phyloP scores from a whole-genome alignment of 208 protist genomes.

The Leishmania braziliensis region DNA sequence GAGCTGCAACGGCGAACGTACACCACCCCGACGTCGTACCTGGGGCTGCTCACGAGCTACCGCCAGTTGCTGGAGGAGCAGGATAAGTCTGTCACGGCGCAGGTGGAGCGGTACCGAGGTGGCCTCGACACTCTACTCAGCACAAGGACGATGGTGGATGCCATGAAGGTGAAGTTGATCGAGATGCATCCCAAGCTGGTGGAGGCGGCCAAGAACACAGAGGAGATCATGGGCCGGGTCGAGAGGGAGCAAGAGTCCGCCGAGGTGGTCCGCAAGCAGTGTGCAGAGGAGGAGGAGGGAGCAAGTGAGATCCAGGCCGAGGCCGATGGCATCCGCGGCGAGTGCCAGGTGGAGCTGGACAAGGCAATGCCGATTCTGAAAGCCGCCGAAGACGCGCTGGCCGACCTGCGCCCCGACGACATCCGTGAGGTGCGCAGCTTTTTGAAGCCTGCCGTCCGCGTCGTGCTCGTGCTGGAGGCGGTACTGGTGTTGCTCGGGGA shows the following conservation, averaged over 20 bases:
- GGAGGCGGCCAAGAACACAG: constrained; percentile 92
- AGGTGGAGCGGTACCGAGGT: constrained; percentile 88
- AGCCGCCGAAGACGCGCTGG: constrained; percentile 91
- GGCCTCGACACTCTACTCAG: constrained; percentile 93
- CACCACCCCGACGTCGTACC: constrained; percentile 97
- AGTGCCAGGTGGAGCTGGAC: constrained; percentile 94
- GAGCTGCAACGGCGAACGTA: constrained; percentile 95
- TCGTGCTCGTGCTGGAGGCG: constrained; percentile 93
- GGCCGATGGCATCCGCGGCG: constrained; percentile 87
- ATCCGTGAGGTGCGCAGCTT: constrained; percentile 95
- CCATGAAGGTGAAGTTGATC: constrained; percentile 95
- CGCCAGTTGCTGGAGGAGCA: constrained; percentile 86
- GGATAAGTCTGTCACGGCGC: constrained; percentile 57
- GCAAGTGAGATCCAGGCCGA: constrained; percentile 88
- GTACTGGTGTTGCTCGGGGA: constrained; percentile 93
- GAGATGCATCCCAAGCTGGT: constrained; percentile 95
- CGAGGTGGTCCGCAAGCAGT: constrained; percentile 82
- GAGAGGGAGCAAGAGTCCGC: constrained; percentile 90
- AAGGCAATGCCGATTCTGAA: constrained; percentile 94
- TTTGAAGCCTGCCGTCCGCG: constrained; percentile 88
- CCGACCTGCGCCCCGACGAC: constrained; percentile 93
- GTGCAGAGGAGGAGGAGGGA: constrained; percentile 86
- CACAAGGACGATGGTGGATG: constrained; percentile 94
- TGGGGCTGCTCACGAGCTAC: constrained; percentile 95
- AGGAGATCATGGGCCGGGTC: constrained; percentile 93